Base-by-base conservation (phyloP, 768 basidiomycete genomes). In the Cystobasidium ongulense region DNA sequence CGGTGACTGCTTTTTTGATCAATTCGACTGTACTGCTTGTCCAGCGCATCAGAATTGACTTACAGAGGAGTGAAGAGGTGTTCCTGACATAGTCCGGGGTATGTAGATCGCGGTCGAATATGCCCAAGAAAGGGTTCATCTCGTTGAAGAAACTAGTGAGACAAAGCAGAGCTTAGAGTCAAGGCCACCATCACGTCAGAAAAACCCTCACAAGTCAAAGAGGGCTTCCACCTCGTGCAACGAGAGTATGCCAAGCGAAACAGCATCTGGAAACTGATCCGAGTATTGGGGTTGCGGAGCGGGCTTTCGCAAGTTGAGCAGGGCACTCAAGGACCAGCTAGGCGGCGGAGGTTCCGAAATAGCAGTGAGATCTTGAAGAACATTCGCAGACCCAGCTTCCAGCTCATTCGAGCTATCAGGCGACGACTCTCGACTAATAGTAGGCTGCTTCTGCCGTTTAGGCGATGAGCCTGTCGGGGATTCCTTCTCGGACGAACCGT, bases 261-360 rank as follows among this genome's bases (percentile, higher is more conserved):
- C 21, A 25, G 63, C 63, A 39, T 64, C 63, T 38, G 63, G 63
- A 64, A 64, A 64, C 63, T 64, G 63, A 25, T 64, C 63, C 7
- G 63, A 39, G 35, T 64, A 64, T 39, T 64, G 63, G 15, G 43
- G 43, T 29, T 46, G 63, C 8, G 63, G 27, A 10, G 38, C 38
- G 10, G 36, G 36, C 11, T 36, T 35, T 29, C 36, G 23, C 43
- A 39, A 29, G 31, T 41, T 36, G 63, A 64, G 43, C 27, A 64
- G 27, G 21, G 38, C 63, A 46, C 63, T 39, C 11, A 64, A 35
- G 8, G 63, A 64, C 63, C 63, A 64, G 36, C 38, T 64, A 13
- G 63, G 63, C 38, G 63, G 63, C 25, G 63, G 63, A 64, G 63
- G 63, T 25, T 64, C 63, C 15, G 63, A 64, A 11, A 64, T 64